Evolutionary conservation across 805 yeast genomes (phyloP), one percentile per base, ranked within the genome.

Genomic region (Saccharomycopsis sp.): DNA sequence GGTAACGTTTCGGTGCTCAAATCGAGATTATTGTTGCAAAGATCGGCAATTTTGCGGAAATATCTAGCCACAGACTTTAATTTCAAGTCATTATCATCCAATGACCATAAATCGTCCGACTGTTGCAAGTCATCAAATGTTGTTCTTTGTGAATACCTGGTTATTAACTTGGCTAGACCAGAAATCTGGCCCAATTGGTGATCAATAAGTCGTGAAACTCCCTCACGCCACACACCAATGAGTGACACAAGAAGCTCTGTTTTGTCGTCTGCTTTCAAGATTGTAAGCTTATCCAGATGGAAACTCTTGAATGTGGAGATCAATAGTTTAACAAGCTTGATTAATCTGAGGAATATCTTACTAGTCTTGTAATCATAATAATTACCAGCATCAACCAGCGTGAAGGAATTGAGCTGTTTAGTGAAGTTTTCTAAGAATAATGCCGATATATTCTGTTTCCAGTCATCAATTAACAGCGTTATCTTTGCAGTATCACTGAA

Each of bases 51-150:
- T 20, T 58, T 58, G 3, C 8, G 5, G 17, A 58, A 58, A 22
- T 58, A 58, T 2, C n/a, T 34, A n/a, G 47, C 41, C 3, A 58
- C 19, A 23, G 52, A 22, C n/a, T 44, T 44, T 15, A 58, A 41
- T 41, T 52, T 55, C 2, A 44, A 17, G 25, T 58, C 61, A 41
- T 55, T 55, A 20, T 55, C 53, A 20, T 23, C 15, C 3, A 52
- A n/a, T 5, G 58, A 52, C 61, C 61, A 58, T 7, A 58, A 35
- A 14, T 50, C 51, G 19, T 55, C 54, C 3, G 41, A 7, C 24
- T 20, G 17, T 23, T 35, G 19, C 8, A 23, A 23, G 44, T 24
- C 50, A 41, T 35, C 29, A 3, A 20, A 15, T 2, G 55, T 15
- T 9, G n/a, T 25, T 7, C 42, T 12, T 44, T 44, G 49, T 17